Evolutionary conservation across 768 basidiomycete genomes (phyloP), one percentile per base, ranked within the genome.

Genomic region (Pleurotus pulmonarius): DNA sequence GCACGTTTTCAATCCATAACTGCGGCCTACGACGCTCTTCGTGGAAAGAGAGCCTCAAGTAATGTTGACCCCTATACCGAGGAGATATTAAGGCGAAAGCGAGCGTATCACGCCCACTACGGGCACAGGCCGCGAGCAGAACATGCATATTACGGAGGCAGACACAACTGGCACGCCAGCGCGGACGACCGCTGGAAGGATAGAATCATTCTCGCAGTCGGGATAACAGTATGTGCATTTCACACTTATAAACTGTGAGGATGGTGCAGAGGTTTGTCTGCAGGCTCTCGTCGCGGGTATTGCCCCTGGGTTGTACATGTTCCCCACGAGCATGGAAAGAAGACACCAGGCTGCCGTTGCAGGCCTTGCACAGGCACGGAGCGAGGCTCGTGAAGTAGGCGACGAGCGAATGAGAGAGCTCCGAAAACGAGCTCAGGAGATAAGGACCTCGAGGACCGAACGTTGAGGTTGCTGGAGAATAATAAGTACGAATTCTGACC

Each of bases 171-270:
- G 22, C 76, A 83, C 63, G 70, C 78, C 2, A 81, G 79, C 38
- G 75, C 79, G 15, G 85, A 88, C 60, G 88, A 90, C 46, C 73
- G 79, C 26, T 86, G 83, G 83, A 88, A 86, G 65, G 88, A 89
- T 63, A 69, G 77, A 39, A 58, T 85, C 12, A 80, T 90, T 49
- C 46, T 88, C 5, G 75, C 75, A n/a, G 79, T 79, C 6, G 73
- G 85, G 3, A 51, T 83, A 20, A 61, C 81, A 34, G 88, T 88
- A 61, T 34, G 29, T 34, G 4, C 58, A 76, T 68, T 18, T 5
- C 49, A 59, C 61, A 41, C 12, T 57, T 46, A 53, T 46, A 46
- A 44, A 1, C 7, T 5, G 16, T 7, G 0, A n/a, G 13, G 7
- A 20, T 3, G 44, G 34, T 18, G 20, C 3, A 1, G 37, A 26